Percentiles rank a stretch among this genome's conserved stretches.
phyloP scores from a whole-genome alignment of 2,329 filamentous ascomycete species.

The Xylariales sp. region DNA sequence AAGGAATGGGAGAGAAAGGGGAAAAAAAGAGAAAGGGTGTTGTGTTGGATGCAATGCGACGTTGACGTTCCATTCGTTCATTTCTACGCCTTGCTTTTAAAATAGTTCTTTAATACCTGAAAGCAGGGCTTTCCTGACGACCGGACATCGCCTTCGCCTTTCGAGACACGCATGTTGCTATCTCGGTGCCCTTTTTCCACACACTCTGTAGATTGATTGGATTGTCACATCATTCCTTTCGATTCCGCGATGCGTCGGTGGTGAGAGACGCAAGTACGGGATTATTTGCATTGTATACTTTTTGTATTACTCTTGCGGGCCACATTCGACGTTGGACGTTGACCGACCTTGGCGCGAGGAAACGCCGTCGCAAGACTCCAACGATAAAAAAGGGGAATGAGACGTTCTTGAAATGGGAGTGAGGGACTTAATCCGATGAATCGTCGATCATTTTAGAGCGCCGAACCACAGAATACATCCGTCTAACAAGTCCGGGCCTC shows the following conservation, averaged over 20 bases:
- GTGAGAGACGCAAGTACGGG: background rate
- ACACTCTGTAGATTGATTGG: too few species aligned
- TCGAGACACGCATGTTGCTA: background rate
- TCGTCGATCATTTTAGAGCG: background rate
- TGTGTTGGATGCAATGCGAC: constrained; percentile 6
- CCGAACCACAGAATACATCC: background rate
- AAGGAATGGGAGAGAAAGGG: background rate
- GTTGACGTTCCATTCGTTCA: background rate
- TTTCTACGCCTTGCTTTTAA: background rate
- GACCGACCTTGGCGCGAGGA: background rate
- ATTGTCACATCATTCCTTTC: background rate
- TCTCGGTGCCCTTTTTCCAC: background rate
- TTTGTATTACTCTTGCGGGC: background rate
- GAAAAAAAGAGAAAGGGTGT: too few species aligned
- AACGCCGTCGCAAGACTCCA: background rate
- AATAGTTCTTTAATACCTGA: background rate
- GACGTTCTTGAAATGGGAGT: background rate
- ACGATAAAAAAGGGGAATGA: background rate
- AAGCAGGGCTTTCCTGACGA: background rate
- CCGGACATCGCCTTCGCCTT: background rate
- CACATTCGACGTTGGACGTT: background rate
- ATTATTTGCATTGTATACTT: background rate
- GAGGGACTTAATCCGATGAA: background rate
- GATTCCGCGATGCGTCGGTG: background rate
- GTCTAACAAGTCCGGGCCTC: background rate